Conservation (phyloP, 202 grass and related monocot species). For the Hordeum pubiflorum region DNA sequence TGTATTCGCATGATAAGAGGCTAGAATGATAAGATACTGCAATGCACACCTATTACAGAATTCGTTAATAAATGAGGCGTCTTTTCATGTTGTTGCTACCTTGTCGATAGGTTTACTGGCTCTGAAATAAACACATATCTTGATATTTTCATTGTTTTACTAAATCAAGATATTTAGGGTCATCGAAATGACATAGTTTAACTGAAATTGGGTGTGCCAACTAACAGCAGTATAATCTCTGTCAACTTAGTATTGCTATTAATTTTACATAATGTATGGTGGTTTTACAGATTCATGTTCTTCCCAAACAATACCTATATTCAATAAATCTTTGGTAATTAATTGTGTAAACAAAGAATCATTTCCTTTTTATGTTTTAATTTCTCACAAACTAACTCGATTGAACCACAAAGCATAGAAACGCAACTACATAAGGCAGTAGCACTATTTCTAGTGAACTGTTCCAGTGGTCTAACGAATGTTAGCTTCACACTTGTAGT, state of each 20-base stretch:
- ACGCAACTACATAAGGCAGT: neutral
- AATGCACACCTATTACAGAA: neutral
- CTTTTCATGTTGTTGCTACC: neutral
- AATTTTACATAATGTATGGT: neutral
- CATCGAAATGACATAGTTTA: neutral
- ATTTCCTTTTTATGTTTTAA: neutral
- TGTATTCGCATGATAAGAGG: too few species aligned
- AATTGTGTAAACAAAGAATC: neutral
- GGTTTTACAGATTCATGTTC: neutral
- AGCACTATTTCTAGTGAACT: neutral
- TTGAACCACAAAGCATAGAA: neutral
- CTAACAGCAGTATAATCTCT: neutral
- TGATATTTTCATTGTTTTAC: too few species aligned
- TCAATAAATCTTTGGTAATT: constrained; percentile 14
- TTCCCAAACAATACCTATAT: neutral
- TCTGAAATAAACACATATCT: too few species aligned
- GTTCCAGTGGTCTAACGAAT: neutral
- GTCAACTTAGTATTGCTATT: neutral
- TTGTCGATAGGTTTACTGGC: neutral
- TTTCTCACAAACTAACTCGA: neutral
- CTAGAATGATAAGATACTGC: neutral
- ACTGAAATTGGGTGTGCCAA: neutral
- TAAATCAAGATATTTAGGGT: neutral
- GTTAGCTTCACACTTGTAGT: neutral
- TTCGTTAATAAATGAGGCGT: neutral